A percentile compares a stretch with the other conserved stretches of the same genome.
Evolutionary conservation across 768 basidiomycete species (phyloP).

Genomic region (Kwoniella sp.): DNA sequence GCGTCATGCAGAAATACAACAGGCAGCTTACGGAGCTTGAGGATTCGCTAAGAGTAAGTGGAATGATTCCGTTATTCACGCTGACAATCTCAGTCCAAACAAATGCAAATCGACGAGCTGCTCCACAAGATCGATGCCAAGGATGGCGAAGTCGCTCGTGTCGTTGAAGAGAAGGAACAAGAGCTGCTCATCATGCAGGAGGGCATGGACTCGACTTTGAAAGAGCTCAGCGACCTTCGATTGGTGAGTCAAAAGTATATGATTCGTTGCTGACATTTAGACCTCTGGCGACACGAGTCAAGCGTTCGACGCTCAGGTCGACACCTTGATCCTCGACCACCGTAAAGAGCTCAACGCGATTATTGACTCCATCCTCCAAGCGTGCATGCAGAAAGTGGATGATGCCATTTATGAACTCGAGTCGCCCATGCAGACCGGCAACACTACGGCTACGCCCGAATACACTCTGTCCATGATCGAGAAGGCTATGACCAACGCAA

Average conservation of each 20-base stretch:
- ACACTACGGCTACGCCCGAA: slow-evolving; percentile 95
- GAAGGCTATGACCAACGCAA: slow-evolving; percentile 90
- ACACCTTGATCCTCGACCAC: slow-evolving; percentile 92
- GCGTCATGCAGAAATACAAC: slow-evolving; percentile 88
- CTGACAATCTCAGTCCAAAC: slow-evolving; percentile 70
- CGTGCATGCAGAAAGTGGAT: slow-evolving; percentile 95
- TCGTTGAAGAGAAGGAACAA: slow-evolving; percentile 94
- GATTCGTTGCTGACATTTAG: slow-evolving; percentile 58
- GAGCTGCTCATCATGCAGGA: slow-evolving; percentile 95
- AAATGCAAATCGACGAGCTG: slow-evolving; percentile 93
- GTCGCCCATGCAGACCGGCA: slow-evolving; percentile 90
- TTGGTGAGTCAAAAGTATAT: slow-evolving; percentile 62
- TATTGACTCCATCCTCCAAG: slow-evolving; percentile 96
- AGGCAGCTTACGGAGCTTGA: slow-evolving; percentile 95
- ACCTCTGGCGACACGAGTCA: slow-evolving; percentile 80
- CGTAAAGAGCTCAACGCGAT: slow-evolving; percentile 97
- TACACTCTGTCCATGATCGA: slow-evolving; percentile 98
- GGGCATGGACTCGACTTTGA: slow-evolving; percentile 88
- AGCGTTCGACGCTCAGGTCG: slow-evolving; percentile 94
- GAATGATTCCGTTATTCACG: background rate
- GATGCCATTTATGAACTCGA: slow-evolving; percentile 97
- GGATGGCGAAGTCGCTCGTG: slow-evolving; percentile 71
- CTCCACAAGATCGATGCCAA: slow-evolving; percentile 76
- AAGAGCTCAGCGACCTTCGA: slow-evolving; percentile 81
- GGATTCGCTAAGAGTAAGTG: slow-evolving; percentile 80